Evolutionary conservation across 2,329 filamentous ascomycete species (phyloP).

Genomic region (Pseudogymnoascus sp.): DNA sequence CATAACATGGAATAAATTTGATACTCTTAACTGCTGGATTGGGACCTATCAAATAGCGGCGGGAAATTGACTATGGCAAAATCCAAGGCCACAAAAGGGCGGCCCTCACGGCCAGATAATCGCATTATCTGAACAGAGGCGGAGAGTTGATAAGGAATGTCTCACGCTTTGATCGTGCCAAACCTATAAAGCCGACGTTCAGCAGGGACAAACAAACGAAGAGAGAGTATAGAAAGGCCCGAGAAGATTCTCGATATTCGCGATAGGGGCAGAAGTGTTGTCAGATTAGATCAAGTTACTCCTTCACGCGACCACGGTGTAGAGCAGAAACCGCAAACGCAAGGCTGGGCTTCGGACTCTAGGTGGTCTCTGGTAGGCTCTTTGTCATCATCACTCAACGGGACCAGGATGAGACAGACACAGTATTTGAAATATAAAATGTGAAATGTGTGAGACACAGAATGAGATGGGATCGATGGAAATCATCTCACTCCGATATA

Average conservation of each 20-base stretch:
- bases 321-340: slow-evolving; percentile 16
- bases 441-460: neutral
- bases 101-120: neutral
- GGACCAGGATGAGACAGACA: slow-evolving; percentile 7
- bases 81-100: neutral
- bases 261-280: slow-evolving; percentile 25
- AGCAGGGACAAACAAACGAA: neutral
- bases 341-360: slow-evolving; percentile 21
- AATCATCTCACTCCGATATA: neutral
- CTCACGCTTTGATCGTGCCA: neutral
- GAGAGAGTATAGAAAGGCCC: neutral
- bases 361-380: slow-evolving; percentile 21
- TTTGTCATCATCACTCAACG: slow-evolving; percentile 26
- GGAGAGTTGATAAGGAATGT: neutral
- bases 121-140: neutral
- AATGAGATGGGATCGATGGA: neutral
- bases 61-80: neutral
- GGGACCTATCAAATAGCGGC: neutral
- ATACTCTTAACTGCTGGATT: neutral
- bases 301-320: slow-evolving; percentile 20
- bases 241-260: slow-evolving; percentile 18
- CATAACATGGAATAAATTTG: neutral
- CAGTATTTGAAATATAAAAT: no score
- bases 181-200: neutral
- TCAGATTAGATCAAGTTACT: slow-evolving; percentile 31